Conservation (phyloP, 352 stramenopile genomes). For the Phytophthora citrophthora region DNA sequence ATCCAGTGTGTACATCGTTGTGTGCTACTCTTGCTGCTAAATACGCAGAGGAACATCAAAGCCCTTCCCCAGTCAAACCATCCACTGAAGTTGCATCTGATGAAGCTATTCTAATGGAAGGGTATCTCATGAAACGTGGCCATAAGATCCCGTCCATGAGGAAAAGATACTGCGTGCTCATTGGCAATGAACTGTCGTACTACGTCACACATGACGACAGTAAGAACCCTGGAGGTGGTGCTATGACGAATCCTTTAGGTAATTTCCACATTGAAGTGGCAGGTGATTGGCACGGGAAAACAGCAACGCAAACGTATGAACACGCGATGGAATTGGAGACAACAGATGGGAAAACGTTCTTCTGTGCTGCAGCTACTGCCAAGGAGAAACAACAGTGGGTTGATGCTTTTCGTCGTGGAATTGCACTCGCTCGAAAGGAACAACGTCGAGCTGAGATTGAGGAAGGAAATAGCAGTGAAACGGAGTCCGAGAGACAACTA, state of each 20-base stretch:
- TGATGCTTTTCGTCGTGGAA: slow-evolving; percentile 58
- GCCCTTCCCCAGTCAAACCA: background rate
- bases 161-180: slow-evolving; percentile 76
- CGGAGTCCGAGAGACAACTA: slow-evolving; percentile 24
- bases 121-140: slow-evolving; percentile 77
- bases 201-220: slow-evolving; percentile 79
- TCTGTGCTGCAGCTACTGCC: slow-evolving; percentile 59
- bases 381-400: slow-evolving; percentile 73
- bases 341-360: slow-evolving; percentile 71
- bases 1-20: slow-evolving; percentile 40
- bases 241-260: slow-evolving; percentile 28
- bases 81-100: background rate
- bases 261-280: slow-evolving; percentile 62
- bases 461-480: slow-evolving; percentile 2
- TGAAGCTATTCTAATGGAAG: slow-evolving; percentile 63
- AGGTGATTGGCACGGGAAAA: slow-evolving; percentile 77
- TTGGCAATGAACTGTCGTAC: slow-evolving; percentile 60
- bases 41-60: slow-evolving; percentile 15
- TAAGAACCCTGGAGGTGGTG: slow-evolving; percentile 40
- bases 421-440: slow-evolving; percentile 39
- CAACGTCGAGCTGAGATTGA: slow-evolving; percentile 11
- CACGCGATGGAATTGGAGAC: slow-evolving; percentile 79
- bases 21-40: slow-evolving; percentile 29
- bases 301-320: slow-evolving; percentile 51
- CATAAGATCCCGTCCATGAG: slow-evolving; percentile 78